Evolutionary conservation across 768 basidiomycete species (phyloP), one percentile per base, ranked within the genome.

Genomic region (Tricholoma terreum): DNA sequence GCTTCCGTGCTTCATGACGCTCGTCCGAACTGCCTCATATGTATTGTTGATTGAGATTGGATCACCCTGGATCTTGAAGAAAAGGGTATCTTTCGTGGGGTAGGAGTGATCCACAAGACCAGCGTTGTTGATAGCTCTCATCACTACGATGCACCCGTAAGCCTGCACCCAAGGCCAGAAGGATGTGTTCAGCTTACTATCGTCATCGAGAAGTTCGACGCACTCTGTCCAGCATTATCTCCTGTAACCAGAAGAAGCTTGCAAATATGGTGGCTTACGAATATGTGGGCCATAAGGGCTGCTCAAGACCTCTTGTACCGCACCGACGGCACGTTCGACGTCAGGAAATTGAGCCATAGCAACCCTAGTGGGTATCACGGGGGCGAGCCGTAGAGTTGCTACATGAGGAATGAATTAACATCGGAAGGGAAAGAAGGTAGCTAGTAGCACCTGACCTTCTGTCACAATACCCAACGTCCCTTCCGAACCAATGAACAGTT

Each of bases 41-140:
- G 90, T 80, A 40, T 80, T 79, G 3, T 80, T 66, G 31, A 89
- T 82, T 5, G 81, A 78, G 10, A 77, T 70, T 0, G 80, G 73
- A 33, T 90, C 84, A 2, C 93, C 93, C 68, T 94, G 92, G 52
- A 97, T 82, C 69, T 96, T 95, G 80, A 98, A 92, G 74, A 97
- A 93, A 9, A 97, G 80, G 0, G 87, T 87, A 65, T 94, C 92
- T 59, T 80, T 74, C 17, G 85, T 84, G 3, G 87, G 87, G 66
- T 87, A 90, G 45, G 83, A 77, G 53, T 68, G 70, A 56, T 82
- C 80, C 45, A 84, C 72, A 54, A 88, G 66, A 22, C 90, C 89
- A 19, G 80, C 84, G 11, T 71, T 65, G 67, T 92, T 88, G 68
- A 91, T 85, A 8, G 90, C 90, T 33, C 78, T 69, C 85, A 94